These are phyloP conservation scores for Chytriomyces sp. DNA, from an alignment of 192 early-diverging fungal genomes.

Conservation along the genomic window DNA sequence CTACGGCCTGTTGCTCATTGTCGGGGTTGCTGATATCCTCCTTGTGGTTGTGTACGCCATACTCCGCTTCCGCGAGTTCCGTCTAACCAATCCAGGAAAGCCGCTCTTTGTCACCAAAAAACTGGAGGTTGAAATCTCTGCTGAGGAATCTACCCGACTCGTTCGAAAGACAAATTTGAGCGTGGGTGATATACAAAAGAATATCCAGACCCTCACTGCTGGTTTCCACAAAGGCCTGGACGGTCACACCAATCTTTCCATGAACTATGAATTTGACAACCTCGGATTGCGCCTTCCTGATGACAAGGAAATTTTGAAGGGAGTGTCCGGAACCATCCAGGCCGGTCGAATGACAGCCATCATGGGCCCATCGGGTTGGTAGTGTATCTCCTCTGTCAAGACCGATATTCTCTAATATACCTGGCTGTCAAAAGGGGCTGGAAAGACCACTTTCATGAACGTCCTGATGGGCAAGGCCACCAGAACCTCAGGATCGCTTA, in stretches of 20 bases:
- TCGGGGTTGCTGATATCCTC: slow-evolving; percentile 28
- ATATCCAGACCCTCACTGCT: slow-evolving; percentile 10
- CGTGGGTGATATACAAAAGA: background rate
- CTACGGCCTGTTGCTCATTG: slow-evolving; percentile 24
- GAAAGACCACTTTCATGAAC: slow-evolving; percentile 23
- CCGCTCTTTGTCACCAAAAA: background rate
- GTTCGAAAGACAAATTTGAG: background rate
- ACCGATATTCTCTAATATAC: background rate
- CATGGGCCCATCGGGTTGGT: slow-evolving; percentile 53
- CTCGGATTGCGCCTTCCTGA: slow-evolving; percentile 38
- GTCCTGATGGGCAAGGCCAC: slow-evolving; percentile 39
- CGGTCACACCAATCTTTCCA: slow-evolving; percentile 15
- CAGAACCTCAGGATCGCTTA: slow-evolving; percentile 35
- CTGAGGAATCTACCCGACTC: background rate
- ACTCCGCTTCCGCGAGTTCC: slow-evolving; percentile 17
- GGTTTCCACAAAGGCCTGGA: slow-evolving; percentile 11
- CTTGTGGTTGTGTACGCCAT: slow-evolving; percentile 25
- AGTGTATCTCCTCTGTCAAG: slow-evolving; percentile 1
- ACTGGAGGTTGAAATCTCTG: background rate
- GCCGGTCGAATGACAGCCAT: slow-evolving; percentile 65
- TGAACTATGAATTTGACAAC: slow-evolving; percentile 44
- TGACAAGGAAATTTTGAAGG: slow-evolving; percentile 66
- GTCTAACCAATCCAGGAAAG: background rate
- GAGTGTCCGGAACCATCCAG: slow-evolving; percentile 70
- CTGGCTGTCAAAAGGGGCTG: background rate